Evolutionary conservation across 192 early-diverging fungal species (phyloP).

Genomic region (Coemansia sp.): DNA sequence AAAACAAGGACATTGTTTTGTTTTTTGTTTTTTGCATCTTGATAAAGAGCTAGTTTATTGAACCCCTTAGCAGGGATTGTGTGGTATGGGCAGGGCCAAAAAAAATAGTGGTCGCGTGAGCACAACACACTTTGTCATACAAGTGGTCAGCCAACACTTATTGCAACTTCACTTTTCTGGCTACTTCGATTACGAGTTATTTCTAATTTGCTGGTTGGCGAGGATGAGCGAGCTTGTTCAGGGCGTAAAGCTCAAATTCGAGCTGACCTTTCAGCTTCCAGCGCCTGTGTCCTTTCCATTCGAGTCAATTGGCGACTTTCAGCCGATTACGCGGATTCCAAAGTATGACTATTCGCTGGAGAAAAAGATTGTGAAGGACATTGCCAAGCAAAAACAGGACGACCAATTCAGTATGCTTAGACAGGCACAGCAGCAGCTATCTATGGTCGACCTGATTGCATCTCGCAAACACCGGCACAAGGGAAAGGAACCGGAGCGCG

Average conservation of each 20-base stretch:
- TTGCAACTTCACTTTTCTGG: neutral
- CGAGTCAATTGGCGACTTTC: constrained; percentile 51
- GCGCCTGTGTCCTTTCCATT: constrained; percentile 53
- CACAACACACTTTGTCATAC: neutral
- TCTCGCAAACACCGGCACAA: constrained; percentile 51
- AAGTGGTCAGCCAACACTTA: neutral
- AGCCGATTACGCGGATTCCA: constrained; percentile 48
- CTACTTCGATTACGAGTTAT: neutral
- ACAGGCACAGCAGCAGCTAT: constrained; percentile 52
- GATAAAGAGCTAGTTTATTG: too few species aligned
- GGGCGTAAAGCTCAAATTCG: constrained; percentile 51
- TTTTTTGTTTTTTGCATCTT: too few species aligned
- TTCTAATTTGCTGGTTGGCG: neutral
- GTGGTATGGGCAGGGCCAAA: too few species aligned
- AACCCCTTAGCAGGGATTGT: too few species aligned
- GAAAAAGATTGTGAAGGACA: constrained; percentile 54
- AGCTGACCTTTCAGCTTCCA: constrained; percentile 50
- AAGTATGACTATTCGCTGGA: constrained; percentile 57
- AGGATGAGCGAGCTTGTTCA: constrained; percentile 43
- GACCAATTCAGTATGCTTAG: constrained; percentile 48
- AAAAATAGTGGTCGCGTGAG: too few species aligned
- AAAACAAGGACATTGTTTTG: too few species aligned
- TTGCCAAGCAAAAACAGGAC: constrained; percentile 44
- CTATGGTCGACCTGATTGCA: constrained; percentile 55
- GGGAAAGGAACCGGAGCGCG: constrained; percentile 45